Base-by-base conservation (phyloP, 2,329 filamentous ascomycete species). In the Beauveria asiatica region DNA sequence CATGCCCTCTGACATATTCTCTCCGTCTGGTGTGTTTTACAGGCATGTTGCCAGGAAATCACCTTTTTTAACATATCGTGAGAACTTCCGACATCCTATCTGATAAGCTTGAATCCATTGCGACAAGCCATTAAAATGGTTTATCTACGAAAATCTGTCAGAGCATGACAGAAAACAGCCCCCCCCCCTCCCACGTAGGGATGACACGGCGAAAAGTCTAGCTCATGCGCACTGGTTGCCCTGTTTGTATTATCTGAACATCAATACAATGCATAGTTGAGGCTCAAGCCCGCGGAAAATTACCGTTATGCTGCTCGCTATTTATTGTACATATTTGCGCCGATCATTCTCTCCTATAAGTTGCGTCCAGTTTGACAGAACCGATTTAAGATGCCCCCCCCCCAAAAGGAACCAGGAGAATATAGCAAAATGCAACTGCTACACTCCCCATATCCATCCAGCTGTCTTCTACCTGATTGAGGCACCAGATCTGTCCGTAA, bases 401-500 rank as follows among this genome's bases (percentile, higher is more conserved):
- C 27, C 27, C 1, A 30, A 27, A 30, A n/a, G 23, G 13, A 53
- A 37, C 7, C 27, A 33, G 39, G 7, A 25, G 13, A 17, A 42
- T 19, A 27, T 19, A 23, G 25, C 21, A 46, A 48, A 33, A 49
- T 44, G 25, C n/a, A 45, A 11, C 21, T 23, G n/a, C 33, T 23
- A 21, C 37, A n/a, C 27, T 19, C 23, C 19, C 33, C 30, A 55
- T 42, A 5, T 41, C 10, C 13, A 5, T 41, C 10, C 13, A 3
- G 6, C 25, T 21, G 17, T 10, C 13, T 19, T 46, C 75, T 75
- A 88, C 65, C 88, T 83, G 64, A 91, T 84, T 48, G 85, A 86
- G 61, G 90, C 85, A 59, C 88, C 89, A 17, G 88, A 91, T 62
- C 89, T 80, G 72, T 90, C 89, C 44, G 93, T 97, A 73, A 96